Evolutionary conservation across 75 land plant species (phyloP).

Genomic region (Picea sitchensis): DNA sequence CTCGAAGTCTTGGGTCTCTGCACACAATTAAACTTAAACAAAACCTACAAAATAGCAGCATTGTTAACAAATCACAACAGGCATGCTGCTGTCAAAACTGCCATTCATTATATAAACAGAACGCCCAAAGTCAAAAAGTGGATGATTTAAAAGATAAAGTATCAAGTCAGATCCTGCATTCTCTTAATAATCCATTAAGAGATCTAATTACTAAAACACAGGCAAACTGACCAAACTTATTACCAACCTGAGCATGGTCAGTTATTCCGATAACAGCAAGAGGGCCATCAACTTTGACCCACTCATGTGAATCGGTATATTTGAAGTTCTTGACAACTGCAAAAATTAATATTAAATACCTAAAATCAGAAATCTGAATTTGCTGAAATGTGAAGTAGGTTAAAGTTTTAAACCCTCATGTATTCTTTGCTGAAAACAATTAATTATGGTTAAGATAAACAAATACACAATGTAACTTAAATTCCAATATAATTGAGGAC

Average conservation of each 20-base stretch:
- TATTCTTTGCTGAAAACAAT: no score
- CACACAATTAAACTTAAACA: neutral
- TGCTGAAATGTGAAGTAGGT: neutral
- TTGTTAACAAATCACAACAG: neutral
- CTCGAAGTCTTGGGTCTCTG: neutral
- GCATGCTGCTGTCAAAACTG: neutral
- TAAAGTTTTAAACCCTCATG: neutral
- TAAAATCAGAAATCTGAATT: neutral
- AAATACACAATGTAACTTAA: no score
- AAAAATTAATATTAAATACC: neutral
- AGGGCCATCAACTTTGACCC: constrained; percentile 79
- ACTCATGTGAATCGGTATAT: constrained; percentile 83
- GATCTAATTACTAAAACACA: neutral
- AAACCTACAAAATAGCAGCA: neutral
- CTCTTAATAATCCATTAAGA: neutral
- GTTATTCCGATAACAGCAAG: constrained; percentile 76
- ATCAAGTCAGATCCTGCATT: neutral
- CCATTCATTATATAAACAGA: neutral
- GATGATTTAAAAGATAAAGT: constrained; percentile 3
- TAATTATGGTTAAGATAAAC: no score
- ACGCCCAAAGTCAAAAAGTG: neutral
- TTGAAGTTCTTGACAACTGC: constrained; percentile 66
- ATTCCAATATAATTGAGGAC: no score
- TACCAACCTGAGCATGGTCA: constrained; percentile 70
- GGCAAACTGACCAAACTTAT: neutral